Base-by-base conservation (phyloP, 2,329 filamentous ascomycete genomes). In the Hawksworthiomyces lignivorus region DNA sequence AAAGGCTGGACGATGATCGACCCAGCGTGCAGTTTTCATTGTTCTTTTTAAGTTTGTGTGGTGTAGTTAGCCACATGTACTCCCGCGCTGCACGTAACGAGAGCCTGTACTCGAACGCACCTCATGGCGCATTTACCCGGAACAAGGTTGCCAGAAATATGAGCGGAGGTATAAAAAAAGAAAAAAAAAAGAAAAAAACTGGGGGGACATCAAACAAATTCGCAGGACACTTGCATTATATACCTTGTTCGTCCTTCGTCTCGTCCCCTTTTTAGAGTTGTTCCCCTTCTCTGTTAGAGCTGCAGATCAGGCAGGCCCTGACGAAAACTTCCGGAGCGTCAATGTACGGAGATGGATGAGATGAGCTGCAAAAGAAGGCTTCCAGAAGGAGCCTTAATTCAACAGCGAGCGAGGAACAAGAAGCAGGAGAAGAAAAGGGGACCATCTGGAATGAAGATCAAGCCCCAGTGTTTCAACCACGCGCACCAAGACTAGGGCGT, bases 71-170 rank as follows among this genome's bases (percentile, higher is more conserved):
- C 31, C 35, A 19, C 39, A 26, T 28, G 18, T 5, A 18, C 32
- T 17, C n/a, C n/a, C n/a, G n/a, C n/a, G n/a, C n/a, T n/a, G n/a
- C n/a, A n/a, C n/a, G n/a, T n/a, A n/a, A n/a, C n/a, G n/a, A n/a
- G n/a, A n/a, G n/a, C n/a, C n/a, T 26, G 24, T 12, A 26, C 24
- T 18, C 10, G 20, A 27, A 27, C 33, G 36, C 40, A 27, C 27
- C 11, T 26, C 32, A 27, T 22, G 40, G 18, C 21, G 40, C 40
- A 42, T 42, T 37, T 37, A 42, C 33, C 40, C 40, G 40, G 40
- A 32, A 31, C 33, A 29, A 20, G 26, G 33, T 26, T 27, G 24
- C 34, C n/a, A 34, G n/a, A 21, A 34, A 11, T 21, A 19, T 21
- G 5, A 34, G 18, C 28, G 24, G 15, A 19, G 9, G 27, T 39